These are phyloP conservation scores for Colletotrichum melonis DNA, from an alignment of 2,329 filamentous ascomycete species.

Conservation along the genomic window DNA sequence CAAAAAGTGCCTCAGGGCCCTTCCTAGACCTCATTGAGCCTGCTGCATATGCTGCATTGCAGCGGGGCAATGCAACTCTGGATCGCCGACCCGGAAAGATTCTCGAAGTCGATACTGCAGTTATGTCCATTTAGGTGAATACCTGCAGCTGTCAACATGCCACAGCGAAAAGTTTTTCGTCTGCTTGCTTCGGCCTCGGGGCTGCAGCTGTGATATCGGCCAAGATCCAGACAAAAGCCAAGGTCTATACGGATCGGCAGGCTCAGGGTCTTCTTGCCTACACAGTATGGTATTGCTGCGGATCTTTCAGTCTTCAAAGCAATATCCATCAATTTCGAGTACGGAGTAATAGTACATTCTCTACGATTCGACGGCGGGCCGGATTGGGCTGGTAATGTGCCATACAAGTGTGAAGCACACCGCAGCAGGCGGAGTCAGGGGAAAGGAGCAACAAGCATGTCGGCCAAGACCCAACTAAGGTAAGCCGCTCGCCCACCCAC, in stretches of 20 bases:
- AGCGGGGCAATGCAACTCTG: conserved; percentile 24
- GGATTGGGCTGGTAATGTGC: not conserved
- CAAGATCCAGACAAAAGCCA: not conserved
- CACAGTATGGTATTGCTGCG: not conserved
- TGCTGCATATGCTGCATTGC: conserved; percentile 14
- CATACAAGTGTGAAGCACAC: not conserved
- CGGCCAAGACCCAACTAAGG: conserved; percentile 8
- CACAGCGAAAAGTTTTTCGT: not conserved
- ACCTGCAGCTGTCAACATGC: conserved; percentile 19
- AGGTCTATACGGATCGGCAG: not conserved
- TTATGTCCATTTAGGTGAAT: conserved; percentile 15
- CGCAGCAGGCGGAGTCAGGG: not conserved
- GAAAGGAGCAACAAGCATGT: conserved; percentile 5
- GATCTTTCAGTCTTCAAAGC: not conserved
- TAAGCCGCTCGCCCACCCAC: not conserved
- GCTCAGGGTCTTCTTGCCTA: not conserved
- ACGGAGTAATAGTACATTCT: not conserved
- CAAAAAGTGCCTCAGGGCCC: not conserved
- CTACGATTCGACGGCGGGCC: not conserved
- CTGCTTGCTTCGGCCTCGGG: not conserved
- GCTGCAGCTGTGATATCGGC: not conserved
- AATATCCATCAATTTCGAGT: not conserved
- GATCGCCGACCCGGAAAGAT: conserved; percentile 12
- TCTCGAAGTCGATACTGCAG: conserved; percentile 16
- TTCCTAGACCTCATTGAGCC: conserved; percentile 6